Conservation (phyloP, 306 rosid genomes). For the Acacia acuminata region DNA sequence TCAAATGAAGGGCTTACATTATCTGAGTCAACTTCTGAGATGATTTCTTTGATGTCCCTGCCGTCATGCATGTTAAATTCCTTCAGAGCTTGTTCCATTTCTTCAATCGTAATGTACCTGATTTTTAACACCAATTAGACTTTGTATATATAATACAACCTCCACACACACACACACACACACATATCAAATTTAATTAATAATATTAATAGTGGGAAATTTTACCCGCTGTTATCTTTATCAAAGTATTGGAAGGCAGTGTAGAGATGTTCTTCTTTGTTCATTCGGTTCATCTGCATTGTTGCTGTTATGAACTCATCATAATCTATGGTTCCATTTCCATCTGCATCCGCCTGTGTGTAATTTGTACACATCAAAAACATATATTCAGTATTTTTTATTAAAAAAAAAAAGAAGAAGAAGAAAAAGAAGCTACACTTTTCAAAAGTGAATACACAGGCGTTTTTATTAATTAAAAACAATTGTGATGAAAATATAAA, state of each 20-base stretch:
- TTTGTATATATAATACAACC: neutral
- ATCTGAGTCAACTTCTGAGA: constrained; percentile 88
- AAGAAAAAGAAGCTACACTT: neutral
- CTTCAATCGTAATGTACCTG: constrained; percentile 85
- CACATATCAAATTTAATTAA: neutral
- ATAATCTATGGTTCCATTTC: constrained; percentile 88
- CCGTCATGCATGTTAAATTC: constrained; percentile 94
- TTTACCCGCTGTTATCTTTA: constrained; percentile 93
- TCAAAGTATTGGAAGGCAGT: constrained; percentile 98
- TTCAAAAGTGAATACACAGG: neutral
- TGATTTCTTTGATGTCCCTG: constrained; percentile 79
- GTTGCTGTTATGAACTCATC: constrained; percentile 99
- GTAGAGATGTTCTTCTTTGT: constrained; percentile 91
- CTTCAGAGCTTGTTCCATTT: constrained; percentile 86
- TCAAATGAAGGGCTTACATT: constrained; percentile 51
- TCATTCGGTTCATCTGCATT: constrained; percentile 93
- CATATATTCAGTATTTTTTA: neutral
- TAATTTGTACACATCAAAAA: neutral
- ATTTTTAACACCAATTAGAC: neutral
- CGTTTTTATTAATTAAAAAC: neutral
- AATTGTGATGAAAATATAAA: neutral
- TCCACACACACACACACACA: too few species aligned
- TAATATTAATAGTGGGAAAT: neutral
- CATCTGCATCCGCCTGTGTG: constrained; percentile 93
- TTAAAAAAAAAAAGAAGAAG: neutral